Base-by-base conservation (phyloP, 2,329 filamentous ascomycete species). In the Blastomyces parvus region DNA sequence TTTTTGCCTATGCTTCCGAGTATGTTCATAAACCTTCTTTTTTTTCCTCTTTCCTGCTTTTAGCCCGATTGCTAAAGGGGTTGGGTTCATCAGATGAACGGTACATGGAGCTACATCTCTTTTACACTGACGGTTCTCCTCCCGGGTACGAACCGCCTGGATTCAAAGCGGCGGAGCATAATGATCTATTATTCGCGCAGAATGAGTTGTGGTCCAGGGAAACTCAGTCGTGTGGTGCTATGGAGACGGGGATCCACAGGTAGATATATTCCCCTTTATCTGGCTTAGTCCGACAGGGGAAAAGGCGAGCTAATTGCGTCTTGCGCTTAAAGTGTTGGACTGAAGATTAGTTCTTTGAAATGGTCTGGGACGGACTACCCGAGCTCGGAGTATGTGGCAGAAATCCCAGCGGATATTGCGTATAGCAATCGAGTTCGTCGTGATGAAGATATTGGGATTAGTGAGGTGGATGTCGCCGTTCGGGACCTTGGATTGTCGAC, bases 31-130 rank as follows among this genome's bases (percentile, higher is more conserved):
- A 48, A 25, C 9, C 1, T 46, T n/a, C 17, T 11, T 17, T 40
- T 40, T 14, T 40, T 17, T 40, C 11, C 17, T 42, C 2, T 19
- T 5, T 42, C 19, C 40, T 42, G 17, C 19, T 46, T 19, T 46
- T 22, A 22, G 9, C n/a, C 44, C 44, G 3, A 13, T 53, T 55
- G 13, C 62, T 66, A 60, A 68, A 48, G 7, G 13, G 22, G 22
- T 48, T 48, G 30, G 17, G 56, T 14, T 55, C 17, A 17, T 33
- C 65, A 78, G 76, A 69, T 48, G 72, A 73, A 59, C 72, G 79
- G 42, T 77, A 71, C 60, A 65, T 82, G 13, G 76, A 74, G 11
- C 74, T 82, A 66, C 74, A 77, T 59, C 70, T 82, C 2, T 74
- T 78, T 62, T 81, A 80, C 66, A 77, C 72, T 2, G 71, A 78